phyloP scores from a whole-genome alignment of 1,284 basidiomycete genomes.

The Erythrobasidium hasegawianum region DNA sequence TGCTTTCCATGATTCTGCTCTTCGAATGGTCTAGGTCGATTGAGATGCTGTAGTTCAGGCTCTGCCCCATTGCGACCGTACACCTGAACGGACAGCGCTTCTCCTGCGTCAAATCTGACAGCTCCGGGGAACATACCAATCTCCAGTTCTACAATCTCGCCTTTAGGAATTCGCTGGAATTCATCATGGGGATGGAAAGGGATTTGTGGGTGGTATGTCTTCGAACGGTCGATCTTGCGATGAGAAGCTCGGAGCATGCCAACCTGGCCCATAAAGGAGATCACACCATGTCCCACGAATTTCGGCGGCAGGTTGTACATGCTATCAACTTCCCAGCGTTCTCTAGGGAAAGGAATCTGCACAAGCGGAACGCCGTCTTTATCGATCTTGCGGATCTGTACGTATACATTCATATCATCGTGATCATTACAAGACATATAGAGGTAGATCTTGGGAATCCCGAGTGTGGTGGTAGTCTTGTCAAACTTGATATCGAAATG shows the following conservation, averaged over 20 bases:
- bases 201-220: constrained; percentile 36
- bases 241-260: constrained; percentile 45
- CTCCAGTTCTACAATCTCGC: constrained; percentile 42
- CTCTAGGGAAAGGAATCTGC: constrained; percentile 28
- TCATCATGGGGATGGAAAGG: constrained; percentile 32
- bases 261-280: constrained; percentile 7
- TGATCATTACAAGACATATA: constrained; percentile 39
- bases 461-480: constrained; percentile 36
- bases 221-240: constrained; percentile 30
- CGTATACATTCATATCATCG: constrained; percentile 43
- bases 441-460: constrained; percentile 40
- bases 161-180: constrained; percentile 33
- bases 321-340: not conserved
- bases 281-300: constrained; percentile 31
- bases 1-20: constrained; percentile 3
- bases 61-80: constrained; percentile 37
- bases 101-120: constrained; percentile 43
- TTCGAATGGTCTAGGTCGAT: not conserved
- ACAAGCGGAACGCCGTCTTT: constrained; percentile 35
- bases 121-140: constrained; percentile 46
- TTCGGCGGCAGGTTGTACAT: not conserved
- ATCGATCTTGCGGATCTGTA: constrained; percentile 43
- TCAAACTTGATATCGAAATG: constrained; percentile 38
- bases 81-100: constrained; percentile 39
- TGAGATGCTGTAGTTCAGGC: constrained; percentile 25